Percentiles rank a stretch among this genome's conserved stretches.
phyloP scores from a whole-genome alignment of 2,329 filamentous ascomycete species.

The Penicillium sp. region DNA sequence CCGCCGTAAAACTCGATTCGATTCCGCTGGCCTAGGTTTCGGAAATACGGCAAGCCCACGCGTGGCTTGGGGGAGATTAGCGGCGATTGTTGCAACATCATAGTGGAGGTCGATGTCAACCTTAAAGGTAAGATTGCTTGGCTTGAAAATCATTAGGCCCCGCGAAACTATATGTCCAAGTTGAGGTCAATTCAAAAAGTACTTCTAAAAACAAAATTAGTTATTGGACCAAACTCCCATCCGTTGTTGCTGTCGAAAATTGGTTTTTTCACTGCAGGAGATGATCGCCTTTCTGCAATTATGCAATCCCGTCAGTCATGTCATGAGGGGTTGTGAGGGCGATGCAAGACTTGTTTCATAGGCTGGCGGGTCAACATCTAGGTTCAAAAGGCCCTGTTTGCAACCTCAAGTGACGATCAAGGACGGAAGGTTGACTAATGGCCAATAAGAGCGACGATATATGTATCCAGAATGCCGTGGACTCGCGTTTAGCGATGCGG shows the following conservation, averaged over 20 bases:
- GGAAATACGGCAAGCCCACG: too few relatives aligned
- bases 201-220: too few relatives aligned
- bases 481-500: constrained; percentile 5
- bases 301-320: background rate
- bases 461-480: background rate
- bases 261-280: too few relatives aligned
- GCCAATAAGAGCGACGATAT: background rate
- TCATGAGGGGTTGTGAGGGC: background rate
- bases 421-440: background rate
- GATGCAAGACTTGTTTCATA: background rate
- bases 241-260: too few relatives aligned
- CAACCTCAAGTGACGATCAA: constrained; percentile 1
- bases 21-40: too few relatives aligned
- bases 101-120: too few relatives aligned
- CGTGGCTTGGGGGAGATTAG: too few relatives aligned
- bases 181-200: background rate
- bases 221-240: background rate
- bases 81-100: too few relatives aligned
- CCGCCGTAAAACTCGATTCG: too few relatives aligned
- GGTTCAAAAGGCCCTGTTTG: background rate
- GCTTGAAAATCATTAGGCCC: too few relatives aligned
- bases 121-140: too few relatives aligned
- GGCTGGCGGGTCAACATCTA: background rate
- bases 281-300: background rate
- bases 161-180: too few relatives aligned